A percentile compares a stretch with the other conserved stretches of the same genome.
phyloP scores from a whole-genome alignment of 306 rosid species.

The Quercus glauca region DNA sequence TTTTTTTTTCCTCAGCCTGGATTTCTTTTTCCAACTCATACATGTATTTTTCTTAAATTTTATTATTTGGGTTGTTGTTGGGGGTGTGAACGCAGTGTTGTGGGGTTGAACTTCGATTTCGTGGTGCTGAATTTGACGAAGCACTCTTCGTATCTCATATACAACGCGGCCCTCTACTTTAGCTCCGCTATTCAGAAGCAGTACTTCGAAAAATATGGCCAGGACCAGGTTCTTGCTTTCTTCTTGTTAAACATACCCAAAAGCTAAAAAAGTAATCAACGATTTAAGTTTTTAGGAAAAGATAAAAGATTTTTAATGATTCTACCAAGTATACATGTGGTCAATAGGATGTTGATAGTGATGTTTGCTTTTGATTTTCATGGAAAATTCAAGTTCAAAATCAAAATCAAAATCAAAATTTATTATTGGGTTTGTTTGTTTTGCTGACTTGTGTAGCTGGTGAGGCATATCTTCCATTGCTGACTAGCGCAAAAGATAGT shows the following conservation, averaged over 20 bases:
- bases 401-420: neutral
- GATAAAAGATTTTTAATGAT: neutral
- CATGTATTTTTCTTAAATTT: neutral
- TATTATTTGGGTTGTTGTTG: neutral
- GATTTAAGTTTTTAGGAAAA: neutral
- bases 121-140: slow-evolving; percentile 78
- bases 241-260: neutral
- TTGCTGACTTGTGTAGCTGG: neutral
- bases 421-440: too few species aligned
- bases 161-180: slow-evolving; percentile 77
- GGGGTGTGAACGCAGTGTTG: slow-evolving; percentile 50
- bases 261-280: neutral
- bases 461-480: neutral
- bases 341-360: neutral
- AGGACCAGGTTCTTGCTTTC: slow-evolving; percentile 48
- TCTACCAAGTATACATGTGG: neutral
- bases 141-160: slow-evolving; percentile 78
- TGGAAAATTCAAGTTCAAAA: neutral
- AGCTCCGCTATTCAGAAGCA: slow-evolving; percentile 68
- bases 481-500: neutral
- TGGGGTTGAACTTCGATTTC: slow-evolving; percentile 86
- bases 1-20: neutral
- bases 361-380: neutral
- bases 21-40: neutral
- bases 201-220: slow-evolving; percentile 68